Evolutionary conservation across 1,284 basidiomycete genomes (phyloP), one percentile per base, ranked within the genome.

Genomic region (Microbotryum violaceum): DNA sequence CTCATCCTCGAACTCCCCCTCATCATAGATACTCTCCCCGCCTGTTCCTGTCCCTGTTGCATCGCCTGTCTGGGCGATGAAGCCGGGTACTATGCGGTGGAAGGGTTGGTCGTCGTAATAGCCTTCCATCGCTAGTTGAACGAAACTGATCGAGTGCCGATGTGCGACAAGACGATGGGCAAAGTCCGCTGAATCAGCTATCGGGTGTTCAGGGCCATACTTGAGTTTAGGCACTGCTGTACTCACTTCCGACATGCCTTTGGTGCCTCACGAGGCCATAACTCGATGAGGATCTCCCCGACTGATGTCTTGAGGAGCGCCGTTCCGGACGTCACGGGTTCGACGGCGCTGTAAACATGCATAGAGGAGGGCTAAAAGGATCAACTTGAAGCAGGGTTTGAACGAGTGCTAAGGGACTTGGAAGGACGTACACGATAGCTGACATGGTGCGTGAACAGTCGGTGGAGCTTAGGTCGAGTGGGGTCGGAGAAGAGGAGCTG

Each of bases 91-190:
- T 54, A 93, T 80, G 47, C 94, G 84, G 75, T 97, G 93, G 71
- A 96, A 97, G 61, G 93, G 87, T 57, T 90, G 85, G 48, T 88
- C 87, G 70, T 98, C 94, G 76, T 97, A 98, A 77, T 96, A 97
- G 7, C 93, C 91, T 65, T 71, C 70, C 9, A 71, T 52, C 50
- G 64, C 63, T 21, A 71, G 61, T 59, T 71, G 70, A 3, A 71
- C 63, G 58, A 69, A 67, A 56, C 62, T 65, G 29, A 46, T 27
- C 3, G 48, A 27, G 31, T 20, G 14, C 20, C 27, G 45, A 20
- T 16, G 18, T 59, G 7, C 31, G 37, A 42, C 14, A 4, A 10
- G 16, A 42, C 37, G 31, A 31, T 31, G 31, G 8, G 29, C 29
- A 8, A 8, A 31, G 29, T 10, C 7, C 29, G 31, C 9, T 31